Evolutionary conservation across 2,329 filamentous ascomycete genomes (phyloP).

Genomic region (Trichoderma sp.): DNA sequence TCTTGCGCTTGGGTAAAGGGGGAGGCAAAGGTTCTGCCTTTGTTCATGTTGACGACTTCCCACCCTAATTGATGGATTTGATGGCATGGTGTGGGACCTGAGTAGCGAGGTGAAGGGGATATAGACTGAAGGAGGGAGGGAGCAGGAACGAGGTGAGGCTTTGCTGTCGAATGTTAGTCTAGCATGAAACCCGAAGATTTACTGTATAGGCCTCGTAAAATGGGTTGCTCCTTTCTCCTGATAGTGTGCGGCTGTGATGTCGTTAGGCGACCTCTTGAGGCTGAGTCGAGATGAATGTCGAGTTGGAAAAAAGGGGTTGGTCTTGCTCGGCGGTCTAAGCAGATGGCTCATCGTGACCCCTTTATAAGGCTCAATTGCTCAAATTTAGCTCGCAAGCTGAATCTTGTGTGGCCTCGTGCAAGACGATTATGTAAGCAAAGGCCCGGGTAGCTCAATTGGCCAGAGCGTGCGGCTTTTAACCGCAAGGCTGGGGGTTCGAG

Average conservation of each 20-base stretch:
- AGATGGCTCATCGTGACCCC: too few species aligned
- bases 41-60: not conserved
- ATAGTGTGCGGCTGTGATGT: not conserved
- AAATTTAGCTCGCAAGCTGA: too few species aligned
- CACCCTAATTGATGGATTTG: not conserved
- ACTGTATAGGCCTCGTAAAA: not conserved
- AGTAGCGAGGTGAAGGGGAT: not conserved
- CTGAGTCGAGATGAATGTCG: not conserved
- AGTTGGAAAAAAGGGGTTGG: too few species aligned
- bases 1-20: not conserved
- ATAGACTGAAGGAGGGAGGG: not conserved
- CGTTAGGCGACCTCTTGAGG: not conserved
- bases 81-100: not conserved
- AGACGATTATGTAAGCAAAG: too few species aligned
- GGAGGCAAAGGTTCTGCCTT: not conserved
- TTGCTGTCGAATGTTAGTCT: too few species aligned
- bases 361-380: too few species aligned
- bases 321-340: too few species aligned
- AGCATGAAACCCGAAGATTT: not conserved
- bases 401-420: too few species aligned
- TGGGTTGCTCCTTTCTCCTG: too few species aligned
- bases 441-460: conserved; percentile 41
- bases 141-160: not conserved
- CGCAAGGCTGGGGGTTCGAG: conserved; percentile 41
- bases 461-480: conserved; percentile 42